Percentiles rank a stretch among this genome's conserved stretches.
These are phyloP conservation scores for Syzygium aqueum DNA, from an alignment of 345 rosid species.

Conservation along the genomic window DNA sequence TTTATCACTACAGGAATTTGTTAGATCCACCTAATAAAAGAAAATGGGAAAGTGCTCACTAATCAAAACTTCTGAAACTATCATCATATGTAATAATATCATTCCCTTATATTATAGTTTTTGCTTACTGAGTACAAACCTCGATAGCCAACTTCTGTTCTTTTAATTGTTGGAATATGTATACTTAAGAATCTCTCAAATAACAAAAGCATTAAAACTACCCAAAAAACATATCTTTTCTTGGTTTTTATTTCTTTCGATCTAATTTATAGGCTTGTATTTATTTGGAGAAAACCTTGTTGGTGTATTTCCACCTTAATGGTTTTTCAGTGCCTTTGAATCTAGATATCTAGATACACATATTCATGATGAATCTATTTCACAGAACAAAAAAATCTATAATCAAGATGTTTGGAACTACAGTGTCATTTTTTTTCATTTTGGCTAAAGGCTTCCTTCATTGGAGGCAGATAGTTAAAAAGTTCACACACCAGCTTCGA, in stretches of 20 bases:
- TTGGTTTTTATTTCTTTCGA: background rate
- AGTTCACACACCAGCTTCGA: background rate
- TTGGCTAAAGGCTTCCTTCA: background rate
- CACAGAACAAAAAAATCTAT: background rate
- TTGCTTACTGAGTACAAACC: background rate
- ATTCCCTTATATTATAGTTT: background rate
- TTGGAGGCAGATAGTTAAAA: background rate
- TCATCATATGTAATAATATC: background rate
- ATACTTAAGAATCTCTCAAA: background rate
- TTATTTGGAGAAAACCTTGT: background rate
- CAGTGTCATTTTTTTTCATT: background rate
- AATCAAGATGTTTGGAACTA: background rate
- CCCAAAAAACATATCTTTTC: background rate
- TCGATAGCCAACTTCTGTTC: background rate
- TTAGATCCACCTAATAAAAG: background rate
- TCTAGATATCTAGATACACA: background rate
- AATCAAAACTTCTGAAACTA: background rate
- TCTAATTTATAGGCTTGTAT: background rate
- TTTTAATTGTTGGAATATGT: background rate
- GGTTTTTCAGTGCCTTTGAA: background rate
- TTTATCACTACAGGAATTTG: background rate
- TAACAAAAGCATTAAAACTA: background rate
- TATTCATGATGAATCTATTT: background rate
- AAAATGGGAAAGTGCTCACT: background rate
- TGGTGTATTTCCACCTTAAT: background rate